Base-by-base conservation (phyloP, 441 rosid genomes). In the Eruca vesicaria region DNA sequence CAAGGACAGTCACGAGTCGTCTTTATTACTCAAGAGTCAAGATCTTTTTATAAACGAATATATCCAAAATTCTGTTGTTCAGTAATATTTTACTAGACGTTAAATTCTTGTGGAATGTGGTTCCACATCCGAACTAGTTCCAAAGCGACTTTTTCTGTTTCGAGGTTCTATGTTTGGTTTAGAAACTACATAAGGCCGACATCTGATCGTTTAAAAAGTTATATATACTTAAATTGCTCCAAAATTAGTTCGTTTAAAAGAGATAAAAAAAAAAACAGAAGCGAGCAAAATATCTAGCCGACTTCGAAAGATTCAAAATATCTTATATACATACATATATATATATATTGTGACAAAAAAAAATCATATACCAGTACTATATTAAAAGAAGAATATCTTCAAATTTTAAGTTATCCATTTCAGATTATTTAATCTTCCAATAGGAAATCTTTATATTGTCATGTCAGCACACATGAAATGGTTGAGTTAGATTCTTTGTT, bases 61-160 rank as follows among this genome's bases (percentile, higher is more conserved):
- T 19, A 69, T 69, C 55, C 36, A 56, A 69, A 69, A 1, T 23
- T 36, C 36, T n/a, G 64, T 69, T 69, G 63, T 15, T 52, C 18
- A 38, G 56, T 3, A 57, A 21, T 28, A 69, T 23, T 33, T n/a
- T 57, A 56, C 16, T 23, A 23, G 4, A 26, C 52, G 48, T 20
- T 55, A 67, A 12, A 52, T 7, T 31, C 38, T 52, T 52, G 23
- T 33, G 63, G 12, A n/a, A 21, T 23, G 38, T 68, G 33, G 72
- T 68, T 68, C 63, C 63, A 68, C 36, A 50, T 31, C 12, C 61
- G 0, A 7, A 19, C 31, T 26, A n/a, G 38, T 28, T 58, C 62
- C 35, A 26, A 67, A 32, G 32, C 21, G 33, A 33, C 15, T 68
- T 68, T 20, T 32, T 33, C 60, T 50, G 6, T 50, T 32, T 29